Base-by-base conservation (phyloP, 2,329 filamentous ascomycete genomes). In the Xylaria sp. region DNA sequence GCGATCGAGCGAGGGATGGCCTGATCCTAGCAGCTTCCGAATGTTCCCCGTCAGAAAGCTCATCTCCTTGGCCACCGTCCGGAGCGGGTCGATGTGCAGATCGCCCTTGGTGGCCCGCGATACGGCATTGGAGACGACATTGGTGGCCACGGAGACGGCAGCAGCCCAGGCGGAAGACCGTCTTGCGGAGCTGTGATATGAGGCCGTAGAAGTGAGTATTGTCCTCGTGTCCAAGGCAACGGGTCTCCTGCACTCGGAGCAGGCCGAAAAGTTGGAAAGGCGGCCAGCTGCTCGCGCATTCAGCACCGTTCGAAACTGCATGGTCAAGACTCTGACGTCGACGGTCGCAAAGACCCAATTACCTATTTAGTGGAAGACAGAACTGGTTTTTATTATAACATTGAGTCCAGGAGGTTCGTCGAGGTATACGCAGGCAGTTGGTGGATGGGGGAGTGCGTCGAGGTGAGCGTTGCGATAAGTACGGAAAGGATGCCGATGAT, bases 11-110 rank as follows among this genome's bases (percentile, higher is more conserved):
- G 92, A 92, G 0, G 94, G 94, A 72, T 99, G 93, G 4, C 93
- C 93, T 0, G 92, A 97, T 4, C 93, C 93, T 13, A 97, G 79
- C n/a, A 97, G 81, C 72, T 95, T 90, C 62, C 91, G 84, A 75
- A 97, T 96, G 70, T 97, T 96, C 57, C 92, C 92, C 9, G 90
- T 96, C 70, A 97, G 78, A 69, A 92, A 95, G 76, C 96, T 94
- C 87, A 99, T 91, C 80, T 97, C 93, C 77, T 96, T 95, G 63
- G 91, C 93, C 39, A 97, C 92, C 39, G 91, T 89, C 63, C 90
- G 85, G 70, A 97, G 82, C 39, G 93, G 93, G 73, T 97, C 93
- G 69, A 96, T 84, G 63, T 86, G 84, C 77, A 96, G 85, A 60
- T 84, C 83, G 66, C 80, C 80, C 66, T 86, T 84, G 63, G 83